phyloP scores from a whole-genome alignment of 140 eudicot genomes.

The Flaveria floridana region DNA sequence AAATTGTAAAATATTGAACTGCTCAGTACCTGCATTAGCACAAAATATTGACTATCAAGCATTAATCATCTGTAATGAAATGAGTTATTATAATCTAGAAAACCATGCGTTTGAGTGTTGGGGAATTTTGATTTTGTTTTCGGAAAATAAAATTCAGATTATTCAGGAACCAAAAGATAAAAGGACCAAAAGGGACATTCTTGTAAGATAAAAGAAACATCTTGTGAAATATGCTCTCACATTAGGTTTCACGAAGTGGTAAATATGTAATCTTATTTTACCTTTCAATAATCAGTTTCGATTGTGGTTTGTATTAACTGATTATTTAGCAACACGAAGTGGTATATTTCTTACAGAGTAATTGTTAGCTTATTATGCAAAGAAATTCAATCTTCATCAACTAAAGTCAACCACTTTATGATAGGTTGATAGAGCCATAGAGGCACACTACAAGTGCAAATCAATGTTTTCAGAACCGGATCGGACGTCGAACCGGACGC shows the following conservation, averaged over 20 bases:
- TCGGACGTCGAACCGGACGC: too few relatives aligned
- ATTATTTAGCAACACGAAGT: background rate
- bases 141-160: background rate
- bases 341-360: background rate
- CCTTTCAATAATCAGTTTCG: background rate
- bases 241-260: background rate
- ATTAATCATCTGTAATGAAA: background rate
- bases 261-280: background rate
- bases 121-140: background rate
- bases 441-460: background rate
- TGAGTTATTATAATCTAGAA: background rate
- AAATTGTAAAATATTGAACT: conserved; percentile 54
- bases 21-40: conserved; percentile 47
- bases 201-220: background rate
- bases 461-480: too few relatives aligned
- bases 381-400: background rate
- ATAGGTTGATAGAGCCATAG: background rate
- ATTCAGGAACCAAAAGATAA: background rate
- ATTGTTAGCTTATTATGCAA: background rate
- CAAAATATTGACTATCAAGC: background rate
- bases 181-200: background rate
- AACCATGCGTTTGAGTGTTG: background rate
- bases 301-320: background rate
- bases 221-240: background rate
- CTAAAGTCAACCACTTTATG: background rate